Evolutionary conservation across 164 flowering plant genomes (phyloP), one percentile per base, ranked within the genome.

Genomic region (Nymphaea thermarum): DNA sequence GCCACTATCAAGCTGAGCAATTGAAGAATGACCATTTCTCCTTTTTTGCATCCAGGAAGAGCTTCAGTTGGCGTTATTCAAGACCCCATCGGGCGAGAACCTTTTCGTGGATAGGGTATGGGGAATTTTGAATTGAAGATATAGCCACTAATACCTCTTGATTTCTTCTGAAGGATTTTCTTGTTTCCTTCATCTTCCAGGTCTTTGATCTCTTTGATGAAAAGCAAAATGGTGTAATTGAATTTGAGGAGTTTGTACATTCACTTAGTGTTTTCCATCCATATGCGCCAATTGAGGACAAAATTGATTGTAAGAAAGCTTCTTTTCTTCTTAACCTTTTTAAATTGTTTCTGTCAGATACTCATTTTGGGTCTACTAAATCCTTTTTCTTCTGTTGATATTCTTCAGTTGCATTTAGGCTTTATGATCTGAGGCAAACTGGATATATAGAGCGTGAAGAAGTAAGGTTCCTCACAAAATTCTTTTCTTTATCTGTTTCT

Each of bases 381-480:
- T 14, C 3, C 43, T 64, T 8, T 4, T 16, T 47, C 42, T 79
- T 61, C 2, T 8, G 64, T 16, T 25, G 36, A 2, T 61, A 36
- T n/a, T 61, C 67, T 83, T 86, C 90, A 91, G 98, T 89, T 83
- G 82, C 91, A 18, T 91, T 89, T 74, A 81, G 86, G 85, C 73
- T 91, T 43, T 91, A 91, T 76, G 92, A 91, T 82, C 73, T 87
- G 71, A 78, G 89, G 72, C 86, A 86, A 71, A 87, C 86, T 64
- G 98, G 98, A 45, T 91, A 75, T 68, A 91, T 91, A 10, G 98
- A 89, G 76, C 83, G 88, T 62, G 92, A 91, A 73, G 98, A 89
- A 78, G 98, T 91, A 76, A 80, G 84, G 80, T 47, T 6, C 5
- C 55, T 47, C 7, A 47, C 55, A 47, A 6, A 47, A 6, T 47